A percentile compares a stretch with the other conserved stretches of the same genome.
These are phyloP conservation scores for Yarrowia phangngaensis DNA, from an alignment of 805 yeast species.

Conservation along the genomic window DNA sequence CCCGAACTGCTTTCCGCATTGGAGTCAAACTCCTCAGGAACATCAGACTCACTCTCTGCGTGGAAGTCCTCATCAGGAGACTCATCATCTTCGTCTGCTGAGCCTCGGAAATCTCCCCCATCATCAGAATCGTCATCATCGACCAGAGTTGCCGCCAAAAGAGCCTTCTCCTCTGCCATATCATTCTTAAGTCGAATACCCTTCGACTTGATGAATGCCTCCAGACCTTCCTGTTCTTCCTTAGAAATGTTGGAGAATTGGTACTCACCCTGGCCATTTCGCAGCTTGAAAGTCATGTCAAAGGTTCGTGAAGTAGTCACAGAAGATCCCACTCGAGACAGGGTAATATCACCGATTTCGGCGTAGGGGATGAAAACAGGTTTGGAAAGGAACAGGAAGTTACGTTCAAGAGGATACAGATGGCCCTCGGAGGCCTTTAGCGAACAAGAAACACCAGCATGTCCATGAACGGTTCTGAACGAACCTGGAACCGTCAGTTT, in stretches of 20 bases:
- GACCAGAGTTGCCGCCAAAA: constrained; percentile 72
- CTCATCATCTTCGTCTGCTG: constrained; percentile 78
- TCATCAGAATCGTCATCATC: constrained; percentile 51
- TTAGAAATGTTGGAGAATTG: constrained; percentile 83
- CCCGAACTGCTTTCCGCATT: constrained; percentile 46
- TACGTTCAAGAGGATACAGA: constrained; percentile 86
- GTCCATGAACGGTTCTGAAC: constrained; percentile 68
- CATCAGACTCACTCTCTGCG: constrained; percentile 56
- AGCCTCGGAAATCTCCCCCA: constrained; percentile 50
- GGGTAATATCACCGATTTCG: constrained; percentile 70
- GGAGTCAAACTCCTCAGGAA: constrained; percentile 81
- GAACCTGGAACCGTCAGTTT: constrained; percentile 81
- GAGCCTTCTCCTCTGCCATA: constrained; percentile 78
- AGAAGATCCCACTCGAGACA: constrained; percentile 85
- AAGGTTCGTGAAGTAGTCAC: constrained; percentile 79
- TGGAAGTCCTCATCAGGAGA: constrained; percentile 78
- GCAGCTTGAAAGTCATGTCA: constrained; percentile 75
- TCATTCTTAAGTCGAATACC: constrained; percentile 81
- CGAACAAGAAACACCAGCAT: constrained; percentile 87
- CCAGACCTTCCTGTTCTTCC: constrained; percentile 81
- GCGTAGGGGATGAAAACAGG: constrained; percentile 86
- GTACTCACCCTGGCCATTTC: constrained; percentile 64
- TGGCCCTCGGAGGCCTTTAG: constrained; percentile 94
- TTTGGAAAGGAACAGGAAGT: constrained; percentile 85
- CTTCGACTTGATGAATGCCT: constrained; percentile 70